Evolutionary conservation across 495 filamentous ascomycete genomes (phyloP).

Genomic region (Letharia columbiana): DNA sequence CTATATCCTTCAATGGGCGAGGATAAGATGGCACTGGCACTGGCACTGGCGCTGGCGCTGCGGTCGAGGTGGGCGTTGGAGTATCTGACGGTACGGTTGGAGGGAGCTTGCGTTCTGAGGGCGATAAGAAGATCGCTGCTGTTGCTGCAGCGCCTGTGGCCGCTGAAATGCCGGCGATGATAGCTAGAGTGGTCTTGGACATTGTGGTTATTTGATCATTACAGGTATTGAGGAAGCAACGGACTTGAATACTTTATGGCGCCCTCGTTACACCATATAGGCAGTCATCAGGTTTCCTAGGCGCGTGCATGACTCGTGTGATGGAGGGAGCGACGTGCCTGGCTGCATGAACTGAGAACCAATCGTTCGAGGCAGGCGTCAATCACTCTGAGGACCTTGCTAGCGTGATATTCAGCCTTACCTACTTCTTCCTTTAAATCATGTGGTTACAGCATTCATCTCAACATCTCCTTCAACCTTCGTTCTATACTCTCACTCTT

Average conservation of each 20-base stretch:
- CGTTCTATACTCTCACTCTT: neutral
- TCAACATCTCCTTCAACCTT: neutral
- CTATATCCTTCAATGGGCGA: conserved; percentile 33
- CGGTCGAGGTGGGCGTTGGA: conserved; percentile 22
- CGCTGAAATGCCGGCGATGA: conserved; percentile 82
- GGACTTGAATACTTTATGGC: conserved; percentile 1
- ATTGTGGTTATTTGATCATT: conserved; percentile 35
- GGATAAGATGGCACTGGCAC: conserved; percentile 32
- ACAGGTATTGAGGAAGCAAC: neutral
- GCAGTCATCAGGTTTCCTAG: conserved; percentile 14
- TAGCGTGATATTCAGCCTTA: conserved; percentile 12
- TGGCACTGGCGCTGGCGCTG: conserved; percentile 28
- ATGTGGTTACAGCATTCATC: conserved; percentile 1
- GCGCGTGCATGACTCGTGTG: conserved; percentile 15
- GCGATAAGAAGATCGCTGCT: conserved; percentile 64
- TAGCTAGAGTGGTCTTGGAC: conserved; percentile 80
- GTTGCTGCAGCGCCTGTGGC: conserved; percentile 81
- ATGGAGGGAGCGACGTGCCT: conserved; percentile 11
- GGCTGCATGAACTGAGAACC: conserved; percentile 8
- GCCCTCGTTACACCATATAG: conserved; percentile 7
- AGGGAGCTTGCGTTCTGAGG: conserved; percentile 39
- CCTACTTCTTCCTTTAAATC: neutral
- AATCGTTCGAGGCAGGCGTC: conserved; percentile 4
- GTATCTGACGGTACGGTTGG: conserved; percentile 22
- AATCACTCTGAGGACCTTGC: conserved; percentile 8